Evolutionary conservation across 345 rosid genomes (phyloP).

Genomic region (Eucalyptus globulus): DNA sequence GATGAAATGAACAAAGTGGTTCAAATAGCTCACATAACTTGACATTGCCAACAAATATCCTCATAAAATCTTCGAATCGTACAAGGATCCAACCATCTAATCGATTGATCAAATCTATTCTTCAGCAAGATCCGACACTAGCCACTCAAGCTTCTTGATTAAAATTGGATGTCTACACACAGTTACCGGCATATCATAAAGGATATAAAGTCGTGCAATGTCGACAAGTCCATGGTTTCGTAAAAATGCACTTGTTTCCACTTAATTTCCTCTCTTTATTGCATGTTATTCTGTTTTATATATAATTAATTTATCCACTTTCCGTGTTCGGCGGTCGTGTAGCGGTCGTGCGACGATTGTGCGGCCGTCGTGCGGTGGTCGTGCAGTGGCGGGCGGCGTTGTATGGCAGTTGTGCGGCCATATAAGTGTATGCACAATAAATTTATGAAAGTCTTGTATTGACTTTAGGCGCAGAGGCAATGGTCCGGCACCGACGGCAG

Average conservation of each 20-base stretch:
- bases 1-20: not conserved
- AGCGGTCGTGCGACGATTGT: too few relatives aligned
- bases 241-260: not conserved
- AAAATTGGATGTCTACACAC: not conserved
- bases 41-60: not conserved
- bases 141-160: not conserved
- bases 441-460: too few relatives aligned
- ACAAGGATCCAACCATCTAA: not conserved
- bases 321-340: too few relatives aligned
- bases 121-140: not conserved
- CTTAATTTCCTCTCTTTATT: not conserved
- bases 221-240: not conserved
- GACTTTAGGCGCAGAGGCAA: too few relatives aligned
- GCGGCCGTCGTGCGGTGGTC: too few relatives aligned
- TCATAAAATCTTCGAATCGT: not conserved
- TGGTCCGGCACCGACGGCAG: too few relatives aligned
- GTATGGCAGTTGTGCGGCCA: too few relatives aligned
- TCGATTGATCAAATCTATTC: too few relatives aligned
- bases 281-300: not conserved
- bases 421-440: too few relatives aligned
- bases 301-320: not conserved
- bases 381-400: too few relatives aligned
- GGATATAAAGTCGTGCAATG: not conserved
- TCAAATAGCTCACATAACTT: not conserved
- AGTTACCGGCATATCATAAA: not conserved